These are phyloP conservation scores for Debaryomyces hansenii DNA, from an alignment of 805 yeast genomes.

Conservation along the genomic window DNA sequence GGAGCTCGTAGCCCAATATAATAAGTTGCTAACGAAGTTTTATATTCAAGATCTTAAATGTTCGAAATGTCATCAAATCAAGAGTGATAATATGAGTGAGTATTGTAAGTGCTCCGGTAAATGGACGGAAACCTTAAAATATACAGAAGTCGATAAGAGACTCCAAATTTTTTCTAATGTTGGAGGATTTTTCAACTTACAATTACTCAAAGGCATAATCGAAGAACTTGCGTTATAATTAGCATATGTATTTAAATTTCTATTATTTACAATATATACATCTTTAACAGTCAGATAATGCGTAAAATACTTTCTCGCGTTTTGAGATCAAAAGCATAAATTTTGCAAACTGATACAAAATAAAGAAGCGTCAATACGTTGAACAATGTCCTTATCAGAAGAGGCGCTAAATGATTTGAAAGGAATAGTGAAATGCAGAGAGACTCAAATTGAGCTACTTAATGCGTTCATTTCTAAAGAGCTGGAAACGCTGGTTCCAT, in stretches of 20 bases:
- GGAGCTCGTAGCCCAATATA: conserved; percentile 63
- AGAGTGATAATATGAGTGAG: conserved; percentile 65
- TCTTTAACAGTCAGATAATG: too few species aligned
- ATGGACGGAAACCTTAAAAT: conserved; percentile 63
- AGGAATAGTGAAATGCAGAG: conserved; percentile 26
- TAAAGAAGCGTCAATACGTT: too few species aligned
- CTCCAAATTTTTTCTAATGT: conserved; percentile 56
- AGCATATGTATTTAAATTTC: too few species aligned
- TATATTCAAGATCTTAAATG: conserved; percentile 83
- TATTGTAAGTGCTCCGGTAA: conserved; percentile 88
- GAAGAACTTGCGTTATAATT: conserved; percentile 17
- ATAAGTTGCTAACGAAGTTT: conserved; percentile 55
- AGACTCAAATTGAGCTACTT: conserved; percentile 34
- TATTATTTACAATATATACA: too few species aligned
- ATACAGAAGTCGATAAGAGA: conserved; percentile 43
- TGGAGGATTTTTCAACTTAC: conserved; percentile 59
- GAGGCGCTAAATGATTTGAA: conserved; percentile 3
- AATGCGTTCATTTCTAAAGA: conserved; percentile 33
- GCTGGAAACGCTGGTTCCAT: conserved; percentile 26
- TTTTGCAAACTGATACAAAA: too few species aligned
- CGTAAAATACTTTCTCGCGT: too few species aligned
- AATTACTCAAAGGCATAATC: conserved; percentile 45
- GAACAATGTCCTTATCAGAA: not conserved
- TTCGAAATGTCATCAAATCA: conserved; percentile 67
- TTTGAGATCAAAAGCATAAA: too few species aligned